A percentile compares a stretch with the other conserved stretches of the same genome.
These are phyloP conservation scores for Moricandia moricandioides DNA, from an alignment of 345 rosid species.

Conservation along the genomic window DNA sequence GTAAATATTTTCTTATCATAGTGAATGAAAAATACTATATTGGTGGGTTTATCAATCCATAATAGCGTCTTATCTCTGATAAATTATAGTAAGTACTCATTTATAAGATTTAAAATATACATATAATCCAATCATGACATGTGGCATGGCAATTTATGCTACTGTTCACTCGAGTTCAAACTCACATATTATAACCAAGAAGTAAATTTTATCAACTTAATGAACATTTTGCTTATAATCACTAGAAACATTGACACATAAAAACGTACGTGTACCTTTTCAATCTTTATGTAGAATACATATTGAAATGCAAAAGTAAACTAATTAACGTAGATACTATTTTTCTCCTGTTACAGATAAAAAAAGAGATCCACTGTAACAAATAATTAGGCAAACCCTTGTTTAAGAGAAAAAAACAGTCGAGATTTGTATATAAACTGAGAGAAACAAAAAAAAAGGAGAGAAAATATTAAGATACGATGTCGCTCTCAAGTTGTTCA, in stretches of 20 bases:
- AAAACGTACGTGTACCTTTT: neutral
- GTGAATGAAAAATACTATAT: conserved; percentile 13
- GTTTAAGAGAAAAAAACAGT: neutral
- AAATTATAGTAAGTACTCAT: neutral
- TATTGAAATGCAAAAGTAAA: neutral
- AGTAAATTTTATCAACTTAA: neutral
- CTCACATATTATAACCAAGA: neutral
- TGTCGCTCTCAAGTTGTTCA: conserved; percentile 1
- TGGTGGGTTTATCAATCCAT: neutral
- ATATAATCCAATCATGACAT: neutral
- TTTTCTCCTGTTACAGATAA: neutral
- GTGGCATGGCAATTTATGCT: neutral
- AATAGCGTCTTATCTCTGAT: neutral
- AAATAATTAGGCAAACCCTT: too few relatives aligned
- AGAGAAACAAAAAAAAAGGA: neutral
- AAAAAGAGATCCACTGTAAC: neutral
- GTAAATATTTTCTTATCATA: neutral
- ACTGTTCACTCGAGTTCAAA: neutral
- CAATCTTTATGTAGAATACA: neutral
- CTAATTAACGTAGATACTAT: neutral
- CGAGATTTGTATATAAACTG: neutral
- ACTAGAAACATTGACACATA: neutral
- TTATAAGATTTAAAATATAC: neutral
- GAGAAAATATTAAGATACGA: neutral
- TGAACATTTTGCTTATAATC: neutral